A percentile compares a stretch with the other conserved stretches of the same genome.
These are phyloP conservation scores for Brettanomyces bruxellensis DNA, from an alignment of 805 yeast species.

Conservation along the genomic window DNA sequence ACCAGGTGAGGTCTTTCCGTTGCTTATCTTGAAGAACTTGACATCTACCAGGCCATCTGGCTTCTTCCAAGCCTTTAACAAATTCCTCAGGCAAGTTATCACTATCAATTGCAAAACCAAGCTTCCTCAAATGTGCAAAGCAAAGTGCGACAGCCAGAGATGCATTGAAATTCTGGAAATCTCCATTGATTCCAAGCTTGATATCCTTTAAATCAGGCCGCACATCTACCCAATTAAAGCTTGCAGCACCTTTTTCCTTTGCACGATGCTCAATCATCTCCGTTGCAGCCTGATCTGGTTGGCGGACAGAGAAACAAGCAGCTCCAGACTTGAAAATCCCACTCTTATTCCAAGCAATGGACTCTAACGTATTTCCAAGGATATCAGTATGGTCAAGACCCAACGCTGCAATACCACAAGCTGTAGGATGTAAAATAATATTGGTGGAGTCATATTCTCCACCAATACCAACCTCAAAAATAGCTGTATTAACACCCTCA, in stretches of 20 bases:
- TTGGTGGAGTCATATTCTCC: conserved; percentile 98
- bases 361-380: conserved; percentile 78
- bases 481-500: conserved; percentile 89
- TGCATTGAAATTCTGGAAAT: conserved; percentile 79
- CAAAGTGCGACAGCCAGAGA: conserved; percentile 75
- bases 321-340: conserved; percentile 75
- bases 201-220: conserved; percentile 31
- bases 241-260: conserved; percentile 41
- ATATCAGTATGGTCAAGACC: conserved; percentile 89
- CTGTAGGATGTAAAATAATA: conserved; percentile 68
- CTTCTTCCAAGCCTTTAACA: conserved; percentile 48
- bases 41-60: conserved; percentile 95
- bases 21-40: conserved; percentile 46
- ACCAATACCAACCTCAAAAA: conserved; percentile 97
- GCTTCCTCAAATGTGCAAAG: conserved; percentile 42
- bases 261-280: conserved; percentile 60
- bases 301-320: conserved; percentile 59
- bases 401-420: conserved; percentile 74
- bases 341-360: conserved; percentile 93
- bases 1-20: conserved; percentile 55
- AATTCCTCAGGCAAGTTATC: conserved; percentile 40
- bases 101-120: conserved; percentile 32
- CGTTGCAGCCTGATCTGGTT: conserved; percentile 40
- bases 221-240: conserved; percentile 42
- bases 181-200: conserved; percentile 70